These are phyloP conservation scores for Lichtheimia ornata DNA, from an alignment of 371 early-diverging fungal species.

Conservation along the genomic window DNA sequence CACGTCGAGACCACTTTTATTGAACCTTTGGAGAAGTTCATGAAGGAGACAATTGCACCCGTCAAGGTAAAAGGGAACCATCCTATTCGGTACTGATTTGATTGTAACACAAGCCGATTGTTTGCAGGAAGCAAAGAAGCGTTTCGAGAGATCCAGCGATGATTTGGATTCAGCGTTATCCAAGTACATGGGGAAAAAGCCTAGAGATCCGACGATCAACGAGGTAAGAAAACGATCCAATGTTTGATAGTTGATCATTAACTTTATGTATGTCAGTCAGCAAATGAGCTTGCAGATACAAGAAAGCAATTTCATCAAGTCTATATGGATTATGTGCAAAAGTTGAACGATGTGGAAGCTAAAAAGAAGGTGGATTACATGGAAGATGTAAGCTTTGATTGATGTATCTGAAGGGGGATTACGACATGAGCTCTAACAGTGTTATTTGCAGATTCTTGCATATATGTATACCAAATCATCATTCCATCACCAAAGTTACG, in stretches of 20 bases:
- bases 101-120: background rate
- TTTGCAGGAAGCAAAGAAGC: constrained; percentile 59
- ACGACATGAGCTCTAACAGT: background rate
- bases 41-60: constrained; percentile 57
- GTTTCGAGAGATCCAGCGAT: constrained; percentile 67
- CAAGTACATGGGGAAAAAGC: constrained; percentile 63
- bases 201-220: constrained; percentile 58
- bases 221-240: constrained; percentile 35
- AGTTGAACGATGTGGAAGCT: constrained; percentile 68
- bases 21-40: constrained; percentile 61
- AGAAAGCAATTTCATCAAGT: constrained; percentile 62
- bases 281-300: constrained; percentile 60
- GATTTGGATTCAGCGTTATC: constrained; percentile 62
- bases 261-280: constrained; percentile 34
- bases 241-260: background rate
- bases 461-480: constrained; percentile 75
- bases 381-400: constrained; percentile 64
- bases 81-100: too few relatives aligned
- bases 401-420: background rate
- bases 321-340: constrained; percentile 67
- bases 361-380: constrained; percentile 74
- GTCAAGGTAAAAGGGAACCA: constrained; percentile 49
- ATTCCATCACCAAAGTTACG: constrained; percentile 77
- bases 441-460: constrained; percentile 52
- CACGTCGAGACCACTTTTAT: constrained; percentile 69